A percentile compares a stretch with the other conserved stretches of the same genome.
Conservation (phyloP, 352 stramenopile species). For the Phytophthora pistaciae region DNA sequence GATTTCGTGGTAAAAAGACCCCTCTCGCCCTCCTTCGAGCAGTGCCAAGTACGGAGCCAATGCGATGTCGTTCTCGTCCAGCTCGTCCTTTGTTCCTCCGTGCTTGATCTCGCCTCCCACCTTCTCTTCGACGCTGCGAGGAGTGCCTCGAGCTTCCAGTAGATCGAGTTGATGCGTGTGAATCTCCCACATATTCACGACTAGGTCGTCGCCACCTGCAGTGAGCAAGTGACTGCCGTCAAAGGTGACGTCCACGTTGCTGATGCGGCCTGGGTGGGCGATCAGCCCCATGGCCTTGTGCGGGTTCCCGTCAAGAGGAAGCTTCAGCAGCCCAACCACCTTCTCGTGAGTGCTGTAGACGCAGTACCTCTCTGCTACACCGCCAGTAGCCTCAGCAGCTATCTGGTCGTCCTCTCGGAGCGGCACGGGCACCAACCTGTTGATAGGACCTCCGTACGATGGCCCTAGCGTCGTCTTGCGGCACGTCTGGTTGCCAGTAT, state of each 20-base stretch:
- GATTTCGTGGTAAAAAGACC: slow-evolving; percentile 92
- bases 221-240: slow-evolving; percentile 92
- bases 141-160: slow-evolving; percentile 53
- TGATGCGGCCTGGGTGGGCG: slow-evolving; percentile 91
- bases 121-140: slow-evolving; percentile 20
- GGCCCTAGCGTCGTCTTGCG: slow-evolving; percentile 91
- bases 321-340: slow-evolving; percentile 84
- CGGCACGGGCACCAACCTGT: slow-evolving; percentile 75
- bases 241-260: slow-evolving; percentile 81
- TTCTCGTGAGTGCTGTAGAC: slow-evolving; percentile 87
- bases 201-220: slow-evolving; percentile 88
- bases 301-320: slow-evolving; percentile 94
- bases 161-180: slow-evolving; percentile 79
- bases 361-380: slow-evolving; percentile 71
- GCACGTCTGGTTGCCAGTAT: slow-evolving; percentile 91
- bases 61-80: slow-evolving; percentile 25
- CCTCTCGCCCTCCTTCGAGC: slow-evolving; percentile 85
- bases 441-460: slow-evolving; percentile 92
- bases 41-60: slow-evolving; percentile 86
- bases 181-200: slow-evolving; percentile 94
- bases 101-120: background rate
- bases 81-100: slow-evolving; percentile 7
- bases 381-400: slow-evolving; percentile 22
- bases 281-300: slow-evolving; percentile 94
- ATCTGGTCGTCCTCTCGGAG: slow-evolving; percentile 35